Base-by-base conservation (phyloP, 2,329 filamentous ascomycete species). In the Gyromitra esculenta region DNA sequence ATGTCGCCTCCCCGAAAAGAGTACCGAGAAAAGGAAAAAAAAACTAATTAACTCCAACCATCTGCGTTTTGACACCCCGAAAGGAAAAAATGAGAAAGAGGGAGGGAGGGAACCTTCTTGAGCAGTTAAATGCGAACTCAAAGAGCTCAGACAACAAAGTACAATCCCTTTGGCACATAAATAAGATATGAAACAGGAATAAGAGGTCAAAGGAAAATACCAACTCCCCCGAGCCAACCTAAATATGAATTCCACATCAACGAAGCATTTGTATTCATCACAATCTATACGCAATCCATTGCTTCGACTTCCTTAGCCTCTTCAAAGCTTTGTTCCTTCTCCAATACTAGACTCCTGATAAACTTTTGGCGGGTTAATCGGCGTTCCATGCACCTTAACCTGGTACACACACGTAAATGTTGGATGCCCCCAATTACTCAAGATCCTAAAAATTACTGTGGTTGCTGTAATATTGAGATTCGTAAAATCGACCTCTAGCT, bases 391-490 rank as follows among this genome's bases (percentile, higher is more conserved):
- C 57, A 91, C 75, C 72, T 86, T 84, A n/a, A 90, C 82, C 0
- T 89, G 85, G 82, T 91, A 92, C 80, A 92, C 87, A 81, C 90
- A 91, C 2, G 89, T 91, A 81, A 90, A 89, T 60, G 88, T 83
- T 35, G 81, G 81, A 8, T 85, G 84, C 13, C 89, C 89, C 80
- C 89, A 87, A 81, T 91, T 91, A 80, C 84, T 87, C 71, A 86
- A 82, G 1, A 88, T 86, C 11, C 89, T 84, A 31, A 92, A 82
- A 18, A 89, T 81, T 6, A 91, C 81, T 7, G 87, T 84, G 62
- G 86, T 85, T 3, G 89, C 89, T 15, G 82, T 82, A 13, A 86
- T 85, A 5, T 83, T 82, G 15, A 90, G 82, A 1, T 82, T 81
- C n/a, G 82, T 79, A 35, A 91, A 82, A 74, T 89, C 85, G 15